These are phyloP conservation scores for Aureobasidium uvarum DNA, from an alignment of 2,329 filamentous ascomycete species.

Conservation along the genomic window DNA sequence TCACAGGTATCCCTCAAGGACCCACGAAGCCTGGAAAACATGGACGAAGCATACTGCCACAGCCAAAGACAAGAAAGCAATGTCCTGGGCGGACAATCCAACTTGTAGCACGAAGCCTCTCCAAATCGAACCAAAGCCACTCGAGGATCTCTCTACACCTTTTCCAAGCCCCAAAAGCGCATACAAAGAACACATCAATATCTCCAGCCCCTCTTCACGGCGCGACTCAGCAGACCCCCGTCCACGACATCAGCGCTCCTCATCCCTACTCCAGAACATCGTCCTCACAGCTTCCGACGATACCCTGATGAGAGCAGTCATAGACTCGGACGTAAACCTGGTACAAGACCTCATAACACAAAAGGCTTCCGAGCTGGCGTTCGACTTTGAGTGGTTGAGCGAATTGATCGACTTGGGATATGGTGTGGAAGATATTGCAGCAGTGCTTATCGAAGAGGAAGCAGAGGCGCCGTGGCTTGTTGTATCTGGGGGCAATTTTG, in stretches of 20 bases:
- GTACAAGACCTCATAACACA: not conserved
- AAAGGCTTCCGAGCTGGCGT: not conserved
- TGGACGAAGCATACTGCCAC: not conserved
- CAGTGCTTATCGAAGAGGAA: not conserved
- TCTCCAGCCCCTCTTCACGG: not conserved
- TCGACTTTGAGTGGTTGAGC: constrained; percentile 9
- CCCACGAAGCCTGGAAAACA: constrained; percentile 32
- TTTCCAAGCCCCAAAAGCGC: not conserved
- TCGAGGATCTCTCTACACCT: not conserved
- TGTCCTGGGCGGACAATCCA: not conserved
- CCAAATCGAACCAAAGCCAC: not conserved
- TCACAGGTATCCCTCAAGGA: constrained; percentile 38
- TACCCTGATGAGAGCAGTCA: not conserved
- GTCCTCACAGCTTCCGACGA: not conserved
- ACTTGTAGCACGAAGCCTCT: not conserved
- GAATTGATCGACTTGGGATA: not conserved
- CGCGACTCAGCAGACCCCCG: not conserved
- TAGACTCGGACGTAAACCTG: not conserved
- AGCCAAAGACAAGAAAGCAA: not conserved
- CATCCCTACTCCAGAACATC: not conserved
- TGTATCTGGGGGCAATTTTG: constrained; percentile 6
- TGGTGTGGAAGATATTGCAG: not conserved
- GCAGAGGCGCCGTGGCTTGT: not conserved
- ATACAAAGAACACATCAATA: not conserved
- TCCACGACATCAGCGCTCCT: not conserved